Evolutionary conservation across 1,284 basidiomycete genomes (phyloP).

Genomic region (Baeospora myosura): DNA sequence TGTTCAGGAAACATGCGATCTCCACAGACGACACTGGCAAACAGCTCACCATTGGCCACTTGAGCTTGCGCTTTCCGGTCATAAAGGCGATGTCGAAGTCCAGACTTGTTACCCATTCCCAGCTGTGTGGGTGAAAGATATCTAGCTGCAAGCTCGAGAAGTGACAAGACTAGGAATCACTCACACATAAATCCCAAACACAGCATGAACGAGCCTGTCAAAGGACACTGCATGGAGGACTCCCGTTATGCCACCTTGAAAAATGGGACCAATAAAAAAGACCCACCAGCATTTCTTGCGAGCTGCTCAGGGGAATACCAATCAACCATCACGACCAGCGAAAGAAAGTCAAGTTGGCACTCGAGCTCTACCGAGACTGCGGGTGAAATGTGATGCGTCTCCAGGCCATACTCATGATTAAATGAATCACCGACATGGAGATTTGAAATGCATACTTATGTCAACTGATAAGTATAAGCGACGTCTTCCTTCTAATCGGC

Average conservation of each 20-base stretch:
- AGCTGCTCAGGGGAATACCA: background rate
- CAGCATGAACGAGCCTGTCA: conserved; percentile 1
- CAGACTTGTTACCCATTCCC: conserved; percentile 4
- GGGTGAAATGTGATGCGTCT: too few relatives aligned
- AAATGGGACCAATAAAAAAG: background rate
- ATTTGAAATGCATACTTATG: too few relatives aligned
- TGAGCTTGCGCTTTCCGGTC: background rate
- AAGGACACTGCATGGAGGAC: background rate
- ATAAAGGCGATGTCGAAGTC: conserved; percentile 4
- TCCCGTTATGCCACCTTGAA: background rate
- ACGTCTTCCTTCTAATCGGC: too few relatives aligned
- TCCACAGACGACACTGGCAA: background rate
- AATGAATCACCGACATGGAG: too few relatives aligned
- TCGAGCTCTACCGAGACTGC: too few relatives aligned
- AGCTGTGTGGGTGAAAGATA: background rate
- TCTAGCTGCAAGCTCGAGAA: background rate
- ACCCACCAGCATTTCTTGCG: background rate
- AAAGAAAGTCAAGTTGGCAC: too few relatives aligned
- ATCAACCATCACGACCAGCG: background rate
- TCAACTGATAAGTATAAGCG: too few relatives aligned
- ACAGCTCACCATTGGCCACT: conserved; percentile 2
- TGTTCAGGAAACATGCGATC: background rate
- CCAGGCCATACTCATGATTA: too few relatives aligned
- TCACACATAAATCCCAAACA: conserved; percentile 3
- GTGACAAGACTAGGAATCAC: background rate